phyloP scores from a whole-genome alignment of 2,329 filamentous ascomycete species.

The Pseudocercospora eumusae region DNA sequence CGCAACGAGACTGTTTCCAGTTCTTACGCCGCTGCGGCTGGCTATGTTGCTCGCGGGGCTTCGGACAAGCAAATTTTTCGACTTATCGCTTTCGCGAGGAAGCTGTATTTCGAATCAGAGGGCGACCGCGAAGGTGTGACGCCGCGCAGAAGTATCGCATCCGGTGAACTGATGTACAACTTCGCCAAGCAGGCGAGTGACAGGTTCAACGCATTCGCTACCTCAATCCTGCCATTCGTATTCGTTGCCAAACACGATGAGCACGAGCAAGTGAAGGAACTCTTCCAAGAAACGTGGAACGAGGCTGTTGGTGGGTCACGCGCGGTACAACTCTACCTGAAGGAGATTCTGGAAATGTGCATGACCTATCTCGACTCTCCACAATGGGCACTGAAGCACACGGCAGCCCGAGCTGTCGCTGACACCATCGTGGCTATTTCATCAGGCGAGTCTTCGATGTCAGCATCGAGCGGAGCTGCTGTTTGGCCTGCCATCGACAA shows the following conservation, averaged over 20 bases:
- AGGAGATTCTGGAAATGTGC: constrained; percentile 74
- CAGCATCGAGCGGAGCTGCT: constrained; percentile 35
- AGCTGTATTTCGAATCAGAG: constrained; percentile 78
- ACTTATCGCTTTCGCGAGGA: constrained; percentile 59
- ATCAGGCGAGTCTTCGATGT: constrained; percentile 57
- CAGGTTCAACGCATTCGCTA: constrained; percentile 75
- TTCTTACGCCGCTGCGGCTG: constrained; percentile 81
- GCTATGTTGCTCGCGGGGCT: constrained; percentile 74
- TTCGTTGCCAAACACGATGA: constrained; percentile 86
- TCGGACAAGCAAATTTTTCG: constrained; percentile 60
- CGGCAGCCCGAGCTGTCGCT: constrained; percentile 77
- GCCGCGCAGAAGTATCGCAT: constrained; percentile 59
- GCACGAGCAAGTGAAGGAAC: constrained; percentile 74
- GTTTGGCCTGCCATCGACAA: constrained; percentile 86
- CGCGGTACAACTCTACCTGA: constrained; percentile 78
- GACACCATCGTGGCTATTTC: constrained; percentile 67
- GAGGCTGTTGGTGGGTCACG: constrained; percentile 85
- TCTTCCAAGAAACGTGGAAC: constrained; percentile 84
- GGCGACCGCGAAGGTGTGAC: constrained; percentile 59
- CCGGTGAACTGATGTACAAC: constrained; percentile 79
- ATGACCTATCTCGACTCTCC: constrained; percentile 71
- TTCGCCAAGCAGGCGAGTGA: constrained; percentile 87
- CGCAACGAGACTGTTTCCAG: constrained; percentile 91
- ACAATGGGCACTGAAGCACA: constrained; percentile 89
- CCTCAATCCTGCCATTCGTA: constrained; percentile 77